These are phyloP conservation scores for Sarocladium strictum DNA, from an alignment of 2,329 filamentous ascomycete species.

Conservation along the genomic window DNA sequence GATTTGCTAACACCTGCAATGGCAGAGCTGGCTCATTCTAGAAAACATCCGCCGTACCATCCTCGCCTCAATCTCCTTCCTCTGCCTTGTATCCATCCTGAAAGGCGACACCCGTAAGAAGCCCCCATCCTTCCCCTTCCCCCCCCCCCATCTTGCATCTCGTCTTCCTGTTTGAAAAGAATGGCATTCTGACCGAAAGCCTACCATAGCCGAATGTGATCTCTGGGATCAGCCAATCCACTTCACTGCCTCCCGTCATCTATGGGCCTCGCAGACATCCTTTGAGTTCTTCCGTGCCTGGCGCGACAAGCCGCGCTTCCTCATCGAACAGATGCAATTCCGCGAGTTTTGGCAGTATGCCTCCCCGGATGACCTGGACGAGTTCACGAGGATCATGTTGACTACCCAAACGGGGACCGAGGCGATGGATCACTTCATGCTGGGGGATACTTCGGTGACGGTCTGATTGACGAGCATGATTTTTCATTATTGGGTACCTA, in stretches of 20 bases:
- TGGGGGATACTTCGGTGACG: constrained; percentile 17
- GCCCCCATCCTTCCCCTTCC: background rate
- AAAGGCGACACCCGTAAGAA: constrained; percentile 25
- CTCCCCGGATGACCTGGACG: constrained; percentile 30
- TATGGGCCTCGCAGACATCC: constrained; percentile 36
- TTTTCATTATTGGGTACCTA: too few species aligned
- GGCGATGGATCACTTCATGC: constrained; percentile 30
- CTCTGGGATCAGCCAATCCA: constrained; percentile 4
- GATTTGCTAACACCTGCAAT: background rate
- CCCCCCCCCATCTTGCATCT: constrained; percentile 10
- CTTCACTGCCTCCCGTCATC: constrained; percentile 34
- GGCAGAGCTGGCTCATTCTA: constrained; percentile 33
- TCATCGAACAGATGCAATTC: constrained; percentile 27
- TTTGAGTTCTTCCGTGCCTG: constrained; percentile 37
- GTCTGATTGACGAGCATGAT: background rate
- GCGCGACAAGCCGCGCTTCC: constrained; percentile 35
- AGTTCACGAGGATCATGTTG: constrained; percentile 32
- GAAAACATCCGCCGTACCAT: constrained; percentile 35
- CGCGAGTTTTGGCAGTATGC: constrained; percentile 31
- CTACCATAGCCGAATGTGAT: background rate
- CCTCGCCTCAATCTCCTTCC: constrained; percentile 25
- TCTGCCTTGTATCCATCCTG: constrained; percentile 28
- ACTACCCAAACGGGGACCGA: constrained; percentile 31
- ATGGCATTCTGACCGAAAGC: background rate
- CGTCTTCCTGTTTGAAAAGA: constrained; percentile 14